These are phyloP conservation scores for Ilyonectria destructans DNA, from an alignment of 2,329 filamentous ascomycete genomes.

Conservation along the genomic window DNA sequence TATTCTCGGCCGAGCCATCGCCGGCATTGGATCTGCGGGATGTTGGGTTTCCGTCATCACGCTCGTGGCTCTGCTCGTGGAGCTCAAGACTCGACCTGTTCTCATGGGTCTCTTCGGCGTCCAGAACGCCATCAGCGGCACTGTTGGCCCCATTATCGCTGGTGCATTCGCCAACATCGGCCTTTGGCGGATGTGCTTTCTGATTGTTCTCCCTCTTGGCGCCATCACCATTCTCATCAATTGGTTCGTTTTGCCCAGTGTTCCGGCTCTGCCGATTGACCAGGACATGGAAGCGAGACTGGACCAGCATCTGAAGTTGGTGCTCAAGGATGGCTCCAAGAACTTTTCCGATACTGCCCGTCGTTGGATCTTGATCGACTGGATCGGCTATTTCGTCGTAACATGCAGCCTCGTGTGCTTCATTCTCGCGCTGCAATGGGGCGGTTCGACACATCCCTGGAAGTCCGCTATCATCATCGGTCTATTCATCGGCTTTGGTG, in stretches of 20 bases:
- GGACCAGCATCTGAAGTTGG: not conserved
- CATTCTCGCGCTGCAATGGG: constrained; percentile 13
- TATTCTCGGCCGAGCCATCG: not conserved
- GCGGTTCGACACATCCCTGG: not conserved
- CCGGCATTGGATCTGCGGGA: not conserved
- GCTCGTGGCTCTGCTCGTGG: not conserved
- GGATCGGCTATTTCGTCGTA: constrained; percentile 2
- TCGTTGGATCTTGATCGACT: constrained; percentile 13
- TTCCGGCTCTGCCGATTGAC: not conserved
- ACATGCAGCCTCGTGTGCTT: constrained; percentile 9
- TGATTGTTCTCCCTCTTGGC: not conserved
- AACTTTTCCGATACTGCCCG: not conserved
- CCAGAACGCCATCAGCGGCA: not conserved
- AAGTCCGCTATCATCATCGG: constrained; percentile 10
- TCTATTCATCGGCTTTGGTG: constrained; percentile 2
- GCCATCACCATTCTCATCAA: not conserved
- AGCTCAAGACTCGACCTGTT: not conserved
- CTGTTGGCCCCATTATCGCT: not conserved
- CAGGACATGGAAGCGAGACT: not conserved
- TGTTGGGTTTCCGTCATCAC: not conserved
- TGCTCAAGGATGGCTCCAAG: not conserved
- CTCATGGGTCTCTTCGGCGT: not conserved
- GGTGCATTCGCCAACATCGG: not conserved
- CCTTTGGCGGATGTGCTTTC: not conserved
- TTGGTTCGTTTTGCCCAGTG: not conserved